Base-by-base conservation (phyloP, 2,329 filamentous ascomycete genomes). In the Cladorrhinum sp. region DNA sequence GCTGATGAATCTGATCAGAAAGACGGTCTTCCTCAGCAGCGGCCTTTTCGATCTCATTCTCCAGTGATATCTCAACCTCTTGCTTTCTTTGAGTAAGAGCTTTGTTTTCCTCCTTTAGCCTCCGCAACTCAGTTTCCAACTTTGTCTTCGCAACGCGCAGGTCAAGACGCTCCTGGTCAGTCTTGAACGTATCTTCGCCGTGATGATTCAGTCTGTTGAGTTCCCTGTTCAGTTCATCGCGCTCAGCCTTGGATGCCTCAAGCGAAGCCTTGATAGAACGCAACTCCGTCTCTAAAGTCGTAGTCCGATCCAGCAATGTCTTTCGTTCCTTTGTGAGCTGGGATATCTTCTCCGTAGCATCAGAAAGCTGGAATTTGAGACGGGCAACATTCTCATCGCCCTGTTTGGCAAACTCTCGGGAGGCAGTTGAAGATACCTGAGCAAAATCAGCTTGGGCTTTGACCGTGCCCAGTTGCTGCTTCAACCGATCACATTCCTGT, bases 161-260 rank as follows among this genome's bases (percentile, higher is more conserved):
- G 57, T 91, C 86, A 50, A 88, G 75, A 64, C 87, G 86, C 68
- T 91, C 89, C 62, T 87, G 84, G 65, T 91, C 88, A 50, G 89
- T 72, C 12, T 81, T 82, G 66, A 85, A 81, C 1, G 81, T 84
- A 60, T 87, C 83, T 58, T 81, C 81, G 53, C 83, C 83, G 58
- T 82, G 80, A 41, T 84, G 78, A 62, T 77, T 78, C n/a, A 78
- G 71, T 23, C 79, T 78, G 50, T 80, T 79, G 20, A 91, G 75
- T 67, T 88, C 84, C 29, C 75, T 81, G 59, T 87, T 82, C 20
- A 90, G 74, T 68, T 89, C 86, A 67, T 90, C 86, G 10, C 87
- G 82, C 66, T 91, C 87, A 1, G 85, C 82, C 70, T 86, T 81
- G 8, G 80, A 73, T 64, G 87, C 84, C 12, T 81, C 79, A 12